These are phyloP conservation scores for Blepharisma japonicum DNA, from an alignment of 73 alveolate genomes.

Conservation along the genomic window DNA sequence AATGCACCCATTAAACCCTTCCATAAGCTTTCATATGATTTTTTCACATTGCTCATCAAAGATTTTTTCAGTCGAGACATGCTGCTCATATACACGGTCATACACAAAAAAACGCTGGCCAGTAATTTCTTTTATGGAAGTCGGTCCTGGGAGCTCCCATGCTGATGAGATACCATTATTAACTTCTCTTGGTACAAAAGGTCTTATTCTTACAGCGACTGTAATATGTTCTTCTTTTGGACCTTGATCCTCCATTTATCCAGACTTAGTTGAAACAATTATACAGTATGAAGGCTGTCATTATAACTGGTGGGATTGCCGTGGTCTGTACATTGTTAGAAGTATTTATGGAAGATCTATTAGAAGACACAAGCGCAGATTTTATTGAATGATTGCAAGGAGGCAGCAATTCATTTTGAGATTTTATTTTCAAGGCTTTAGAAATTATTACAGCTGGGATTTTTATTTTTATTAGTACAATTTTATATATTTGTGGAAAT, in stretches of 20 bases:
- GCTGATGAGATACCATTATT: background rate
- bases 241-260: no score
- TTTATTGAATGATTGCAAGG: background rate
- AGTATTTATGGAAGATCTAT: background rate
- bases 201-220: conserved; percentile 22
- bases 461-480: background rate
- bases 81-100: background rate
- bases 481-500: conserved; percentile 12
- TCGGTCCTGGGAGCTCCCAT: background rate
- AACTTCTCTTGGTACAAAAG: background rate
- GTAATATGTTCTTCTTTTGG: conserved; percentile 1
- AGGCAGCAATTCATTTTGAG: background rate
- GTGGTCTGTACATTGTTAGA: conserved; percentile 10
- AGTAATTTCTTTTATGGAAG: background rate
- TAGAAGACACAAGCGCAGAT: background rate
- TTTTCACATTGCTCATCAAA: conserved; percentile 17
- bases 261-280: no score
- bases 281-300: no score
- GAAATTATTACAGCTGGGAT: background rate
- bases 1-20: conserved; percentile 90
- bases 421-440: background rate
- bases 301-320: background rate
- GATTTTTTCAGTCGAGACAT: background rate
- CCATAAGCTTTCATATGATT: conserved; percentile 58
- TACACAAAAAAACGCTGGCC: background rate